Base-by-base conservation (phyloP, 2,329 filamentous ascomycete genomes). In the Paraconiothyrium brasiliense region DNA sequence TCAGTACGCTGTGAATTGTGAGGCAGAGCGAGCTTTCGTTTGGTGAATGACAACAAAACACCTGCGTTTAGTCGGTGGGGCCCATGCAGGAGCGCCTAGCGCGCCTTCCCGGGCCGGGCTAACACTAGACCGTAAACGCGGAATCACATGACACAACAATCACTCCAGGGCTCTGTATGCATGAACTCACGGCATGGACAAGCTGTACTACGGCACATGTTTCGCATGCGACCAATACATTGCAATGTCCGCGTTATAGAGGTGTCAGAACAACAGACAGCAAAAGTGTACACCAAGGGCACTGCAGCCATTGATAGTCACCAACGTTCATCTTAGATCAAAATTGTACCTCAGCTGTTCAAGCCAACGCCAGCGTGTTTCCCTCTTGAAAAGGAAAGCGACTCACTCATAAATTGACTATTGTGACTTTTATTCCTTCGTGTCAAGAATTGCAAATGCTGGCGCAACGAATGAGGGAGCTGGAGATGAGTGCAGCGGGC, bases 381-480 rank as follows among this genome's bases (percentile, higher is more conserved):
- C 8, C n/a, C 7, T 22, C 41, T 44, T 4, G 7, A 39, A 6
- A 3, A 39, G 37, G 10, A 39, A 39, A 39, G 37, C 39, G 7
- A 16, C 14, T n/a, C 16, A n/a, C 16, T n/a, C 39, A n/a, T n/a
- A 4, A n/a, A 20, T 10, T 13, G 43, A 46, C 20, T 5, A 24
- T 24, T 4, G 20, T 46, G 20, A 4, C 43, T 11, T 13, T 46
- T 20, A 20, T 20, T 46, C 43, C 43, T 46, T 46, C n/a, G 24
- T 46, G 20, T 24, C 43, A 46, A 11, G 20, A 46, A 46, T 46
- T 46, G 43, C 52, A 55, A 54, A 55, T 55, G 39, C 39, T 55
- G 37, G 39, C 39, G 41, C 27, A 11, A 46, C 39, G 39, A 44
- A 22, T 34, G 37, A 44, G n/a, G 54, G 48, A 27, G 16, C 11